Evolutionary conservation across 352 stramenopile genomes (phyloP), one percentile per base, ranked within the genome.

Genomic region (Phytophthora rubi): DNA sequence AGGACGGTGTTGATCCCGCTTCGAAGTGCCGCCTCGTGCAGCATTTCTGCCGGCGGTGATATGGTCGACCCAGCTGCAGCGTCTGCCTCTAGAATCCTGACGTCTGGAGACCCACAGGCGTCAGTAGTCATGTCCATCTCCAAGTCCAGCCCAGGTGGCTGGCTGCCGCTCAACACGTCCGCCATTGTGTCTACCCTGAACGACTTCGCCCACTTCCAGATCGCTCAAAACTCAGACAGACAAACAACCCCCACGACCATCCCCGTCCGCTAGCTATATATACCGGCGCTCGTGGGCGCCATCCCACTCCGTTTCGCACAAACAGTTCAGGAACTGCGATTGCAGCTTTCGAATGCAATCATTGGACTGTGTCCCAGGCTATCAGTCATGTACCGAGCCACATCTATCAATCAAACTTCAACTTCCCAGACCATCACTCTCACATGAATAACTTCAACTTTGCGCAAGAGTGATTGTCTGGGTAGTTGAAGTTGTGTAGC

Each of bases 1-100:
- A 93, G 74, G 42, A 94, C 65, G 23, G 71, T 68, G 28, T 73
- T 70, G 18, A 94, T 69, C 6, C 73, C 77, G 18, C 68, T 80
- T 13, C 82, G 76, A 60, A 94, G 72, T 15, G 60, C 68, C 47
- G 62, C 72, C 15, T 80, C 75, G 30, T 76, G 60, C 23, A 69
- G 62, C 52, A 62, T 57, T 58, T 82, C 65, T 10, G 47, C 35
- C 2, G 68, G 51, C 39, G 59, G 62, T 30, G 32, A 58, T 9
- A 61, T 5, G 5, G 16, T 35, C 37, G 9, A 6, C 52, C 12
- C 33, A 23, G 47, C 28, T 59, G 7, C 49, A 63, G 4, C 52
- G 33, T 42, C 39, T 6, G 33, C 12, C 21, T 48, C 55, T 51
- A 9, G 21, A 30, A 42, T 7, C 15, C 51, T 59, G 26, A 56